Evolutionary conservation across 1,284 basidiomycete genomes (phyloP).

Genomic region (Cryptococcus hybrid): DNA sequence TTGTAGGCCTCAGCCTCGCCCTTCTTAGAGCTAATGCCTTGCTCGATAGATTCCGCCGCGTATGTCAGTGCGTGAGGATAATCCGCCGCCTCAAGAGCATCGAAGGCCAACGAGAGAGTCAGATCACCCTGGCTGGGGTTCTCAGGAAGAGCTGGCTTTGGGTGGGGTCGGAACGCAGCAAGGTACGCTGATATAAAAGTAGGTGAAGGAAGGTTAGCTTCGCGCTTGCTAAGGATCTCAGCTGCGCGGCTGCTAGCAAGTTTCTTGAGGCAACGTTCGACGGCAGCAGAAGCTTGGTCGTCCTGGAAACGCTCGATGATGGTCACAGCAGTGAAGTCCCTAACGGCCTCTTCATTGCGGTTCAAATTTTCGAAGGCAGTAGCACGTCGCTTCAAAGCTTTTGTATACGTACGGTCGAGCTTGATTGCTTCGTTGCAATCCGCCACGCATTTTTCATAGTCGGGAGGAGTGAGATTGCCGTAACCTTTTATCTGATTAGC

Average conservation of each 20-base stretch:
- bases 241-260: slow-evolving; percentile 56
- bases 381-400: slow-evolving; percentile 91
- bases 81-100: slow-evolving; percentile 83
- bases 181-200: slow-evolving; percentile 97
- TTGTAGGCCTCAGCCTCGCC: slow-evolving; percentile 88
- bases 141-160: slow-evolving; percentile 72
- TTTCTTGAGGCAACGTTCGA: slow-evolving; percentile 90
- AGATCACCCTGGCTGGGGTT: slow-evolving; percentile 74
- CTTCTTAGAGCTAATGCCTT: slow-evolving; percentile 74
- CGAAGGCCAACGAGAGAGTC: slow-evolving; percentile 74
- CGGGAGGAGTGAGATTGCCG: slow-evolving; percentile 82
- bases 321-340: slow-evolving; percentile 93
- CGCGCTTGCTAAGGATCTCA: slow-evolving; percentile 56
- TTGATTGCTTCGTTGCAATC: slow-evolving; percentile 89
- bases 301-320: slow-evolving; percentile 94
- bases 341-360: slow-evolving; percentile 69
- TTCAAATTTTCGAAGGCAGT: slow-evolving; percentile 79
- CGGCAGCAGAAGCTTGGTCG: slow-evolving; percentile 70
- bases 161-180: slow-evolving; percentile 85
- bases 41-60: slow-evolving; percentile 81
- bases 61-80: slow-evolving; percentile 79
- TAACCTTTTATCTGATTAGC: slow-evolving; percentile 60
- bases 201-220: slow-evolving; percentile 80
- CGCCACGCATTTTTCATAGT: slow-evolving; percentile 78
- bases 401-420: slow-evolving; percentile 84